Base-by-base conservation (phyloP, 805 yeast species). In the Wickerhamomyces queroliae region DNA sequence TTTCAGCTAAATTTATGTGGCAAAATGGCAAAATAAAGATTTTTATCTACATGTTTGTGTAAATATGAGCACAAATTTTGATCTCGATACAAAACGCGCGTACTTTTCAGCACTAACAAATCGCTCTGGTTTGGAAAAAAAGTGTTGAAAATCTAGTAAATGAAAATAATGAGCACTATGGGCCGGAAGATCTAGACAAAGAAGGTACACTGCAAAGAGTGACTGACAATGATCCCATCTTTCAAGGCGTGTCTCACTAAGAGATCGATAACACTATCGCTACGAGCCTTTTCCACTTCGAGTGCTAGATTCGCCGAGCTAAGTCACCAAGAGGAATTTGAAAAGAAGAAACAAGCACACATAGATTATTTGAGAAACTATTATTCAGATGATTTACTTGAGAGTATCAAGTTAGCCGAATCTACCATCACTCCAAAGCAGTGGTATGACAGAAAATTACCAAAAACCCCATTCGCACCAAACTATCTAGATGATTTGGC, bases 391-490 rank as follows among this genome's bases (percentile, higher is more conserved):
- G 83, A 81, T 42, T 70, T 90, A 37, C 74, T 91, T 46, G 85
- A 87, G 56, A 77, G 95, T 38, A 87, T 93, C 48, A 69, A 83
- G 50, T 71, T 83, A 33, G 86, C 97, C 0, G 96, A 91, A 64
- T 68, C 83, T 5, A 70, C 76, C 16, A 78, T 89, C 37, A 68
- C 77, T 9, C 91, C 95, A 16, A 67, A 74, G 36, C 74, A 81
- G 46, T 76, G 78, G 64, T 56, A 59, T 5, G 53, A 63, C 35
- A 70, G 70, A 37, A 67, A 64, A 42, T 34, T 49, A 12, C 59
- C 64, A 37, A 62, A 69, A 19, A 62, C 65, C 7, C 63, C 66
- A 23, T 86, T 86, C 58, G 81, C 87, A 0, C 93, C 95, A 6
- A 72, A 76, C 34, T 76, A 77, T 49, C 61, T 72, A 30, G 88